phyloP scores from a whole-genome alignment of 257 asterid genomes.

The Perilla frutescens region DNA sequence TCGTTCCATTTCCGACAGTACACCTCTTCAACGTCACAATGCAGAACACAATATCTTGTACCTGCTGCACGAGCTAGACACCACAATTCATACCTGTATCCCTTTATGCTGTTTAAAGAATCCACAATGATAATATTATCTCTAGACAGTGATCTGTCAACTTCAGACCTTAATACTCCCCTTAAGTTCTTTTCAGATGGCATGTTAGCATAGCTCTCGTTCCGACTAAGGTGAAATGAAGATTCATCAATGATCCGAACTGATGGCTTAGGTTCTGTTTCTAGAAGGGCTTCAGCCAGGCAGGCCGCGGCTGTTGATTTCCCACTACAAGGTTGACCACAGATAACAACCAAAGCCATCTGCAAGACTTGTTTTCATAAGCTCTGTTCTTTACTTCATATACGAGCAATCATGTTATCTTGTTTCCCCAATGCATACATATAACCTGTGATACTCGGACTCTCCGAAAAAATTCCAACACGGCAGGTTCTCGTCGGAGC shows the following conservation, averaged over 20 bases:
- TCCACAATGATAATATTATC: conserved; percentile 81
- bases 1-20: conserved; percentile 78
- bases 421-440: neutral
- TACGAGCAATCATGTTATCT: neutral
- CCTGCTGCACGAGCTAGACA: conserved; percentile 98
- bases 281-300: conserved; percentile 80
- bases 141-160: conserved; percentile 83
- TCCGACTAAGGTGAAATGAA: conserved; percentile 85
- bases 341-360: conserved; percentile 98
- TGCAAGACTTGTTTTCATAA: conserved; percentile 28
- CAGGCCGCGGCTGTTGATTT: conserved; percentile 80
- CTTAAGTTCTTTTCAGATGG: conserved; percentile 88
- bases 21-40: conserved; percentile 69
- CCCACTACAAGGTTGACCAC: conserved; percentile 98
- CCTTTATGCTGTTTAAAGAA: conserved; percentile 94
- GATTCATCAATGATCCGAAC: conserved; percentile 77
- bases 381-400: neutral
- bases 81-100: conserved; percentile 97
- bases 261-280: conserved; percentile 65
- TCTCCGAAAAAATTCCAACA: no score
- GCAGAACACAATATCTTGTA: conserved; percentile 83
- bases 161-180: conserved; percentile 95
- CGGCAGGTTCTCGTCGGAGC: no score
- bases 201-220: conserved; percentile 84
- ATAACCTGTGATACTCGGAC: no score